Conservation (phyloP, 2,329 filamentous ascomycete genomes). For the Trichoderma polysporum region DNA sequence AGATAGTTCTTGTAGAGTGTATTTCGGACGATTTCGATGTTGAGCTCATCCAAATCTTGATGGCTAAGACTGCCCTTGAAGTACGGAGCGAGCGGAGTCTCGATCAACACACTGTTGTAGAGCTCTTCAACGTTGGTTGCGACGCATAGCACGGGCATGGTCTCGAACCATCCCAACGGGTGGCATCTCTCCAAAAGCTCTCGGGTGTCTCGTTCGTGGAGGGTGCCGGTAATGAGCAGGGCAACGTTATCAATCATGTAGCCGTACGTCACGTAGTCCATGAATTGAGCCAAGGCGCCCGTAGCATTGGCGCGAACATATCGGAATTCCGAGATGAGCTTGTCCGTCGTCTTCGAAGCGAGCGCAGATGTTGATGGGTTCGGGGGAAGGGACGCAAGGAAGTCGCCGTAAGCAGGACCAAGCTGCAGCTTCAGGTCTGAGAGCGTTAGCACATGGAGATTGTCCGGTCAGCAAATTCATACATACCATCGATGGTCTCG, state of each 20-base stretch:
- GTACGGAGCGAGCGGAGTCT: conserved; percentile 92
- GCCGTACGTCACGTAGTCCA: conserved; percentile 97
- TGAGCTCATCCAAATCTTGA: conserved; percentile 95
- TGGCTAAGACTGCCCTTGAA: conserved; percentile 97
- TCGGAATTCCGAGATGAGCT: conserved; percentile 94
- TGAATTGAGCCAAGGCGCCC: conserved; percentile 87
- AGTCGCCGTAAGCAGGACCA: conserved; percentile 94
- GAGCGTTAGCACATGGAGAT: not conserved
- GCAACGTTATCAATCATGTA: conserved; percentile 99
- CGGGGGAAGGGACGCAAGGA: conserved; percentile 87
- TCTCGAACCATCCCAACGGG: conserved; percentile 97
- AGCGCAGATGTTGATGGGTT: conserved; percentile 96
- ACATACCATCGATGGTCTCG: conserved; percentile 89
- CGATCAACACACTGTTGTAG: conserved; percentile 96
- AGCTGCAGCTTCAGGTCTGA: conserved; percentile 97
- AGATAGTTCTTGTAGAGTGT: conserved; percentile 99
- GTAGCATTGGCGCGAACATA: conserved; percentile 94
- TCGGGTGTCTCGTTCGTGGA: conserved; percentile 94
- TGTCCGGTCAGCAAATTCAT: not conserved
- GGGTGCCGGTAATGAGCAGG: conserved; percentile 92
- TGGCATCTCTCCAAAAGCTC: conserved; percentile 95
- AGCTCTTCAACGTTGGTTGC: conserved; percentile 98
- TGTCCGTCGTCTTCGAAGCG: conserved; percentile 93
- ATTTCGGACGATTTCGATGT: conserved; percentile 98
- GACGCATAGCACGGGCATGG: conserved; percentile 95